Conservation (phyloP, 441 rosid genomes). For the Cnidoscolus chayamansa region DNA sequence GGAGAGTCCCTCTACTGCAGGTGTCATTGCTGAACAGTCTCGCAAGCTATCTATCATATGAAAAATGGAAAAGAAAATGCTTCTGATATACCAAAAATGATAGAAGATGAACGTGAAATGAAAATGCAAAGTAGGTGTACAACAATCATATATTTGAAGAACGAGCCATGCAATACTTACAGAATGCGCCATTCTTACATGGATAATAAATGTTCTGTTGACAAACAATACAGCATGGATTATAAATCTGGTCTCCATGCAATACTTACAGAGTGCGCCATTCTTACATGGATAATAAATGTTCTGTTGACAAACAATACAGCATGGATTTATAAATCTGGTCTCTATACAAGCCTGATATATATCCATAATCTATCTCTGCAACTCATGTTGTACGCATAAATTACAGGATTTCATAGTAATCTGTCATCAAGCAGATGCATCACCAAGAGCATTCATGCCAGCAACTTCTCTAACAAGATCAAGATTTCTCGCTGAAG, state of each 20-base stretch:
- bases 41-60: conserved; percentile 29
- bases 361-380: background rate
- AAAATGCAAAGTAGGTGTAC: too few relatives aligned
- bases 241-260: background rate
- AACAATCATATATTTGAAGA: too few relatives aligned
- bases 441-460: conserved; percentile 35
- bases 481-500: conserved; percentile 66
- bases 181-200: background rate
- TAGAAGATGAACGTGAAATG: too few relatives aligned
- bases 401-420: background rate
- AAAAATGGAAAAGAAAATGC: background rate
- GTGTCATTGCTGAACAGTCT: conserved; percentile 13
- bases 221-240: background rate
- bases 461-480: conserved; percentile 40
- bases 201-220: conserved; percentile 3
- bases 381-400: conserved; percentile 4
- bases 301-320: background rate
- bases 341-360: background rate
- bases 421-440: conserved; percentile 34
- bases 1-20: conserved; percentile 54
- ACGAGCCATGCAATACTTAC: background rate
- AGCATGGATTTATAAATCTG: background rate
- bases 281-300: background rate
- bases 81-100: background rate
- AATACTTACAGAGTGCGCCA: background rate